These are phyloP conservation scores for Aphanoascus verrucosus DNA, from an alignment of 2,329 filamentous ascomycete genomes.

Conservation along the genomic window DNA sequence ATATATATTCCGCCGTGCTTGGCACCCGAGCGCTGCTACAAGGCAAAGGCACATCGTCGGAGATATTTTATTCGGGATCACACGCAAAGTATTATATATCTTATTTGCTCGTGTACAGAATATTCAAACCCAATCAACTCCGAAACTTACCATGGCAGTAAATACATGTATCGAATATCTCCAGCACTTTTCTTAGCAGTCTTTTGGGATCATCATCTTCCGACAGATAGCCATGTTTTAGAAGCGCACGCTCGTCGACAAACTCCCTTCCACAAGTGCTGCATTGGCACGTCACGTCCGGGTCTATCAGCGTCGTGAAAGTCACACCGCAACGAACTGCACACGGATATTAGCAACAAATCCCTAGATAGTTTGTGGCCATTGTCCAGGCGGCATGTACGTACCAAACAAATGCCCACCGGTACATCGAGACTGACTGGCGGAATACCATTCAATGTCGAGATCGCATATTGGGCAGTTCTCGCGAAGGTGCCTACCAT, in stretches of 20 bases:
- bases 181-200: constrained; percentile 8
- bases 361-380: background rate
- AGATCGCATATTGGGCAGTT: constrained; percentile 44
- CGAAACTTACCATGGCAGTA: constrained; percentile 17
- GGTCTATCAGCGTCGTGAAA: constrained; percentile 46
- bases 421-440: constrained; percentile 38
- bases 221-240: background rate
- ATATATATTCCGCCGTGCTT: too few relatives aligned
- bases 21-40: background rate
- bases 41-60: too few relatives aligned
- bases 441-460: constrained; percentile 39
- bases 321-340: constrained; percentile 44
- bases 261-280: constrained; percentile 42
- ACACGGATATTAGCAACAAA: constrained; percentile 9
- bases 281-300: constrained; percentile 45
- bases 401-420: constrained; percentile 44
- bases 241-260: constrained; percentile 1
- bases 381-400: constrained; percentile 11
- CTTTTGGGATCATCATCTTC: background rate
- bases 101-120: too few relatives aligned
- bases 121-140: background rate
- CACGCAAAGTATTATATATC: too few relatives aligned
- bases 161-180: constrained; percentile 15
- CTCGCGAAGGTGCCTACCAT: constrained; percentile 31
- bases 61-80: too few relatives aligned